Evolutionary conservation across 805 yeast genomes (phyloP), one percentile per base, ranked within the genome.

Genomic region (Danielozyma ontarioensis): DNA sequence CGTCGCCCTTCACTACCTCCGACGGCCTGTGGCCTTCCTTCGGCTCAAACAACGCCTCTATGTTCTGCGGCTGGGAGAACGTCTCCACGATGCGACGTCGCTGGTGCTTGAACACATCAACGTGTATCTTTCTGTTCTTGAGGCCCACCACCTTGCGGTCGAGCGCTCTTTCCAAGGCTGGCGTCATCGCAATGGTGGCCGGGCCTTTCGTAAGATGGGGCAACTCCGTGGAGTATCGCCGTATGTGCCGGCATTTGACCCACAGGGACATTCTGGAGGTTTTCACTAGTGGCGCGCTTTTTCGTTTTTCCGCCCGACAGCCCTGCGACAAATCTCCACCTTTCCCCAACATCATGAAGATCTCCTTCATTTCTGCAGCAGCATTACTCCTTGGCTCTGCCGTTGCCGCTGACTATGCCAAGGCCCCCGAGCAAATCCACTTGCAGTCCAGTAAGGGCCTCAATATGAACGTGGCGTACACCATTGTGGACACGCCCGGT

Each of bases 401-500:
- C 16, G 44, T 40, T 13, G 40, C 32, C 16, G 40, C 28, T 25
- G 37, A 29, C 17, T 41, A 35, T n/a, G 29, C 25, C 7, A 36
- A 39, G 14, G 31, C 29, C 13, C 38, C 31, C 23, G 41, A 32
- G 13, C 43, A 37, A 13, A 31, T 26, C 13, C 36, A 45, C 21
- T 36, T 6, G 22, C 6, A 10, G 6, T 6, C 22, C 22, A 10
- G 41, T 19, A 26, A 31, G 10, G 69, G 71, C 14, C 64, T 65
- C 52, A 59, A 73, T 38, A 64, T 76, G 43, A 55, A 57, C 29
- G 66, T 79, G 30, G 65, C 64, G 28, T 83, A 78, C 47, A 38
- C 50, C 10, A 58, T 81, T 36, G 55, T 64, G 30, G 79, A 70
- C 40, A 61, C 51, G 34, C 73, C 74, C 26, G 63, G 55, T 6